Base-by-base conservation (phyloP, 495 filamentous ascomycete species). In the Clavariopsis aquatica region DNA sequence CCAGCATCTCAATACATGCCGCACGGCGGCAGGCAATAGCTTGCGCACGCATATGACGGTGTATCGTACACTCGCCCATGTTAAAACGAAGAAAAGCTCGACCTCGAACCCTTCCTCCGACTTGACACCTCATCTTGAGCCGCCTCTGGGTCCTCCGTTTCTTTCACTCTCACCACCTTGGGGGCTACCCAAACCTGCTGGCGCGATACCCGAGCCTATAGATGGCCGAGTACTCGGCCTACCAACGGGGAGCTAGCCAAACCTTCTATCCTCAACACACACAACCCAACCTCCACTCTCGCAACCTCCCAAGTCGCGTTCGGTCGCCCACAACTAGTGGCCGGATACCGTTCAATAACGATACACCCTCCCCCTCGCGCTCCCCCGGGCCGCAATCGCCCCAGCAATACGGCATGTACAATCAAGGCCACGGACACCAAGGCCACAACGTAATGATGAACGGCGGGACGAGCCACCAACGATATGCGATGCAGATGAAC, bases 191-290 rank as follows among this genome's bases (percentile, higher is more conserved):
- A 24, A 31, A 19, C 22, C 49, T 36, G 46, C 19, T 38, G 47
- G 31, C 52, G 38, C 72, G 55, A 31, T 38, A 64, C 38, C 9
- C 38, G 38, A 43, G 38, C 26, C 52, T 51, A 81, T 88, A 85
- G 83, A 92, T 92, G 89, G 89, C 89, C 84, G 89, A 92, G 87
- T 81, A 81, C 75, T 85, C 88, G 81, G 85, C 86, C 77, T 89
- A 86, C 82, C 84, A 85, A 78, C 84, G 87, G 82, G 84, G 83
- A 78, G 80, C 83, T 79, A 83, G 84, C 76, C 84, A 83, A 73
- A 85, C 83, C 73, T 83, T 78, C 73, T 87, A 82, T 68, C 79
- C 80, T 74, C 77, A 82, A 65, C 80, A 84, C 74, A 71, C 78
- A 38, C 81, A 84, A 71, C 77, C 81, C 56, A 74, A 74, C 55